Conservation (phyloP, 345 rosid genomes). For the Lepidium sativum region DNA sequence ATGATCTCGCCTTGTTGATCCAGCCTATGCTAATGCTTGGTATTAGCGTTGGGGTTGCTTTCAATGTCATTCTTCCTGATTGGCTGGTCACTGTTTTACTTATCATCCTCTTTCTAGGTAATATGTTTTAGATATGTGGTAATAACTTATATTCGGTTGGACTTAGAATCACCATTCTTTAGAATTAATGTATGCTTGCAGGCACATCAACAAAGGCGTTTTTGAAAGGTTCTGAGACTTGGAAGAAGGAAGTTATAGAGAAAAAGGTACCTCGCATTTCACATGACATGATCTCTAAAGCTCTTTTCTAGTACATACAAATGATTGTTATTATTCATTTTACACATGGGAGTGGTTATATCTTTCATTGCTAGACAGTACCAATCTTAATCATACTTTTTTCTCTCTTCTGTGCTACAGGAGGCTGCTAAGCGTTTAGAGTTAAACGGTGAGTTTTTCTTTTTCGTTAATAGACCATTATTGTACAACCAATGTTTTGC, state of each 20-base stretch:
- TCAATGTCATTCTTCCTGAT: constrained; percentile 67
- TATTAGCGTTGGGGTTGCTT: constrained; percentile 69
- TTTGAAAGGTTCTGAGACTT: constrained; percentile 71
- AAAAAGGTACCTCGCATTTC: constrained; percentile 33
- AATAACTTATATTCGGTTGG: not conserved
- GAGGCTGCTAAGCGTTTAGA: constrained; percentile 45
- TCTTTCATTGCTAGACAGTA: not conserved
- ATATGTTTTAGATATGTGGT: not conserved
- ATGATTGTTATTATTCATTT: not conserved
- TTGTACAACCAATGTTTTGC: not conserved
- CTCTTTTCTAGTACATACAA: too few species aligned
- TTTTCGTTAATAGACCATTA: not conserved
- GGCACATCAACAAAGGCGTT: constrained; percentile 84
- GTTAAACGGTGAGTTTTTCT: constrained; percentile 36
- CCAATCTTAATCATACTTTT: not conserved
- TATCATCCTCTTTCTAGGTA: constrained; percentile 74
- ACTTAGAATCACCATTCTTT: not conserved
- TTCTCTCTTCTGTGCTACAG: constrained; percentile 24
- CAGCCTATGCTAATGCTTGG: constrained; percentile 92
- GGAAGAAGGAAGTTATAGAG: constrained; percentile 70
- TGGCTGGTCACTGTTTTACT: constrained; percentile 85
- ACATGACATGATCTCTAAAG: too few species aligned
- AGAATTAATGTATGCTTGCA: constrained; percentile 29
- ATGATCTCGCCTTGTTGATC: constrained; percentile 67
- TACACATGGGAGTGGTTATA: not conserved